A percentile compares a stretch with the other conserved stretches of the same genome.
phyloP scores from a whole-genome alignment of 345 rosid genomes.

The Turritis glabra region DNA sequence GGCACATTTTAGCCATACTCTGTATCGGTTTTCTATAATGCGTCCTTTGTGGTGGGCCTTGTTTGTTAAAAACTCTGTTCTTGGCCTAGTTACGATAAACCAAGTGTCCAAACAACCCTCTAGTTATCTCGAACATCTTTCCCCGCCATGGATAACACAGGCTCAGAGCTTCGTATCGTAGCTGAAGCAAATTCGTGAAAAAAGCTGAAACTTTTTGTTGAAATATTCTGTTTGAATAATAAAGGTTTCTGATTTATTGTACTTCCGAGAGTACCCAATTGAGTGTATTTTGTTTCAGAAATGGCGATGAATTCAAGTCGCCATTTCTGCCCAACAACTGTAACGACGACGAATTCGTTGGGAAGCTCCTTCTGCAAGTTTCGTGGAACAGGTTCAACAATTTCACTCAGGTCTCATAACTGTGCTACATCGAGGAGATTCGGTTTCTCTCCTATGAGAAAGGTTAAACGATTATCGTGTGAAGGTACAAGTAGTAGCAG shows the following conservation, averaged over 20 bases:
- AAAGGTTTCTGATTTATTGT: too few relatives aligned
- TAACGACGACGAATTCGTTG: constrained; percentile 20
- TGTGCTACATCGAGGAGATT: constrained; percentile 33
- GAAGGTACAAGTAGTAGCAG: neutral
- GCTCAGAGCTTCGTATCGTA: constrained; percentile 12
- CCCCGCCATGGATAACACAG: constrained; percentile 42
- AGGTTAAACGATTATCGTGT: constrained; percentile 14
- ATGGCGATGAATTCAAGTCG: constrained; percentile 63
- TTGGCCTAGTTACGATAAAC: neutral
- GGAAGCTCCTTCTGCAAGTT: constrained; percentile 46
- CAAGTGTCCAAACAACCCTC: constrained; percentile 34
- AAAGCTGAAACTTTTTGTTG: too few relatives aligned
- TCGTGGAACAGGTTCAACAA: constrained; percentile 42
- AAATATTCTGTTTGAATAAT: too few relatives aligned
- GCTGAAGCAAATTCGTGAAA: too few relatives aligned
- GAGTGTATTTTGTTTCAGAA: neutral
- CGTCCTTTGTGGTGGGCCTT: neutral
- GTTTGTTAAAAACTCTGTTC: constrained; percentile 11
- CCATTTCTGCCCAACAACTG: constrained; percentile 51
- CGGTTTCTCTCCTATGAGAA: constrained; percentile 22
- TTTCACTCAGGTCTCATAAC: constrained; percentile 33
- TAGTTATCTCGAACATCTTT: constrained; percentile 13
- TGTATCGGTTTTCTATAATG: constrained; percentile 9
- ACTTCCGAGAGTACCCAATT: constrained; percentile 3
- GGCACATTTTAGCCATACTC: neutral